Evolutionary conservation across 805 yeast genomes (phyloP).

Genomic region (Suhomyces sp.): DNA sequence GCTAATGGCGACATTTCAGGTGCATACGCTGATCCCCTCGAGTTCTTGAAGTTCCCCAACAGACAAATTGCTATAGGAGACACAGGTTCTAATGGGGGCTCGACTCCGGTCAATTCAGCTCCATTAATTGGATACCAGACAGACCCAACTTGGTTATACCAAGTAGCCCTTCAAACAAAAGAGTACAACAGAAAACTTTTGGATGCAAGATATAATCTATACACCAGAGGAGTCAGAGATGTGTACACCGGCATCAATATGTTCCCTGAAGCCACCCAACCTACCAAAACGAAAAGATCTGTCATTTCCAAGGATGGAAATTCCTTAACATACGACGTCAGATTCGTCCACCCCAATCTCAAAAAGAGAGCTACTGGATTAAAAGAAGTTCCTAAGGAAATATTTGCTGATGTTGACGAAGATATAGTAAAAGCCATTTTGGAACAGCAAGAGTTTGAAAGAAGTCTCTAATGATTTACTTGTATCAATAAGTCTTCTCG

Average conservation of each 20-base stretch:
- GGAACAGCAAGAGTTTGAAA: slow-evolving; percentile 58
- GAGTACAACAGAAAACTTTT: slow-evolving; percentile 65
- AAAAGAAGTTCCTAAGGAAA: slow-evolving; percentile 51
- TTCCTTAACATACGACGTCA: slow-evolving; percentile 47
- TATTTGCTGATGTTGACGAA: slow-evolving; percentile 56
- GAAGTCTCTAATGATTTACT: slow-evolving; percentile 12
- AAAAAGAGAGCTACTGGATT: slow-evolving; percentile 64
- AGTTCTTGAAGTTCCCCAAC: slow-evolving; percentile 27
- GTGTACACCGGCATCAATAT: slow-evolving; percentile 81
- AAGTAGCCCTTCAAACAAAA: slow-evolving; percentile 76
- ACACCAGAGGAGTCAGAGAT: slow-evolving; percentile 66
- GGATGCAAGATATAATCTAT: slow-evolving; percentile 55
- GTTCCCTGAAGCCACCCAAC: slow-evolving; percentile 75
- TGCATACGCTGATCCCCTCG: slow-evolving; percentile 68
- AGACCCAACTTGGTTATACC: slow-evolving; percentile 81
- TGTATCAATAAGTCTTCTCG: too few relatives aligned
- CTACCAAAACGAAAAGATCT: slow-evolving; percentile 44
- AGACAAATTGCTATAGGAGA: slow-evolving; percentile 7
- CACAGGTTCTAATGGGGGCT: slow-evolving; percentile 15
- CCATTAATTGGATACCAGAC: slow-evolving; percentile 44
- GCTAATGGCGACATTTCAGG: slow-evolving; percentile 69
- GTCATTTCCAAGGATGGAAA: slow-evolving; percentile 23
- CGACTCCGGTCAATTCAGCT: slow-evolving; percentile 40
- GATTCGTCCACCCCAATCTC: slow-evolving; percentile 43
- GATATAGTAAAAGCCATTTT: slow-evolving; percentile 59